Evolutionary conservation across 305 asterid species (phyloP).

Genomic region (Ilex paraguariensis): DNA sequence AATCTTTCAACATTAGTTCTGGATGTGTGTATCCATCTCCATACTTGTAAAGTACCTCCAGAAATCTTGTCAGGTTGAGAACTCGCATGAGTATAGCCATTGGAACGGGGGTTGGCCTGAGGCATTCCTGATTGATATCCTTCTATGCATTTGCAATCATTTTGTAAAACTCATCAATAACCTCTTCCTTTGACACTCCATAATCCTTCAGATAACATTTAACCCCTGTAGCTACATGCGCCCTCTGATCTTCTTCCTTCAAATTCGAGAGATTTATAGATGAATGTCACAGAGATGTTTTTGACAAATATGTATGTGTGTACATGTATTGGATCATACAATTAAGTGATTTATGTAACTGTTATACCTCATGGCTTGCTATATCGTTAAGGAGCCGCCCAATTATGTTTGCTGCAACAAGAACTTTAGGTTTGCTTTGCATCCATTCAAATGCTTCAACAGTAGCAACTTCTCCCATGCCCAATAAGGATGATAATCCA

Average conservation of each 20-base stretch:
- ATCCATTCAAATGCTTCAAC: constrained; percentile 36
- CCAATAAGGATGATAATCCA: constrained; percentile 30
- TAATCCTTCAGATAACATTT: constrained; percentile 38
- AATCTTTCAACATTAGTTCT: constrained; percentile 38
- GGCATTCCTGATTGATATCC: constrained; percentile 29
- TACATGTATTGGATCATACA: too few relatives aligned
- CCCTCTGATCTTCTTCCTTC: constrained; percentile 37
- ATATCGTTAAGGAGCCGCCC: constrained; percentile 43
- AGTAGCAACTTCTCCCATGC: constrained; percentile 18
- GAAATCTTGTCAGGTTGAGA: constrained; percentile 30
- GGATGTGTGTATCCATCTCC: constrained; percentile 43
- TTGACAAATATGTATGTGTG: too few relatives aligned
- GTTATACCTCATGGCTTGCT: constrained; percentile 36
- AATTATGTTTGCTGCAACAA: constrained; percentile 23
- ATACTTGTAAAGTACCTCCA: constrained; percentile 34
- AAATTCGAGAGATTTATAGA: too few relatives aligned
- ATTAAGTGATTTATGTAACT: too few relatives aligned
- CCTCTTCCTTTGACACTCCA: constrained; percentile 26
- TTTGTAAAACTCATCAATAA: constrained; percentile 19
- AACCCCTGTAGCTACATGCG: constrained; percentile 33
- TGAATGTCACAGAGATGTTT: background rate
- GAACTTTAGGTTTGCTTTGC: constrained; percentile 31
- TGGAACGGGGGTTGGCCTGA: constrained; percentile 20
- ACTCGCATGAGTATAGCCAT: constrained; percentile 25
- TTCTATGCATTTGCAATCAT: constrained; percentile 39